Conservation (phyloP, 495 filamentous ascomycete genomes). For the Talaromyces ruber region DNA sequence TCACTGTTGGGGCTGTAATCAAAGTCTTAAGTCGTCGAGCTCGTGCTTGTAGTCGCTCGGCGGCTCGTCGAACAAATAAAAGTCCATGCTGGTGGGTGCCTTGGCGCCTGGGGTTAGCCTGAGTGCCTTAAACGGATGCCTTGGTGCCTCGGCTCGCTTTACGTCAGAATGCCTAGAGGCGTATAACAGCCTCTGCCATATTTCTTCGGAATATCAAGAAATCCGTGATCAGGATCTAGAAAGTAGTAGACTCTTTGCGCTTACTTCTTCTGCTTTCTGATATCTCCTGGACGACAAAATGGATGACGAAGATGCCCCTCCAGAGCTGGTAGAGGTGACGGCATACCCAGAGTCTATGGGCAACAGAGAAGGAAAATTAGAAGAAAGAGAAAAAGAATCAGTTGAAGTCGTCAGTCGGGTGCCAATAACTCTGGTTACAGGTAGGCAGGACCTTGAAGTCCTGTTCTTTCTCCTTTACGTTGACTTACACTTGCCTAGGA, state of each 20-base stretch:
- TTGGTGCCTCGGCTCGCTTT: slow-evolving; percentile 4
- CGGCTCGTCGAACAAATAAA: slow-evolving; percentile 7
- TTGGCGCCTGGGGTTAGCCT: slow-evolving; percentile 3
- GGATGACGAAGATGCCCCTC: slow-evolving; percentile 65
- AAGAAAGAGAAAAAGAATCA: slow-evolving; percentile 9
- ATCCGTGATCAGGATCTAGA: too few relatives aligned
- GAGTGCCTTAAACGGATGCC: too few relatives aligned
- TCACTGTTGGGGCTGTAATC: not conserved
- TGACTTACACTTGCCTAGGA: slow-evolving; percentile 35
- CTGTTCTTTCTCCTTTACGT: slow-evolving; percentile 12
- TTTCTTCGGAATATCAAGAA: not conserved
- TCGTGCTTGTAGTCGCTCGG: not conserved
- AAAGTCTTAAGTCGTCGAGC: slow-evolving; percentile 1
- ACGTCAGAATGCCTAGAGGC: not conserved
- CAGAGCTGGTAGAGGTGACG: slow-evolving; percentile 57
- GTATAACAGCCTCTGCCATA: not conserved
- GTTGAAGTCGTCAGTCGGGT: slow-evolving; percentile 52
- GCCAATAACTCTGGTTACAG: slow-evolving; percentile 92
- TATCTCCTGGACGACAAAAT: slow-evolving; percentile 11
- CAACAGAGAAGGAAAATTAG: slow-evolving; percentile 8
- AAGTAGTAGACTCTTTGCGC: too few relatives aligned
- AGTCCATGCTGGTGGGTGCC: slow-evolving; percentile 8
- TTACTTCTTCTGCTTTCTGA: too few relatives aligned
- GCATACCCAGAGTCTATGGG: slow-evolving; percentile 15
- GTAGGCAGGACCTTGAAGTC: slow-evolving; percentile 33